These are phyloP conservation scores for Rhynchospora breviuscula DNA, from an alignment of 176 grass and related monocot species.

Conservation along the genomic window DNA sequence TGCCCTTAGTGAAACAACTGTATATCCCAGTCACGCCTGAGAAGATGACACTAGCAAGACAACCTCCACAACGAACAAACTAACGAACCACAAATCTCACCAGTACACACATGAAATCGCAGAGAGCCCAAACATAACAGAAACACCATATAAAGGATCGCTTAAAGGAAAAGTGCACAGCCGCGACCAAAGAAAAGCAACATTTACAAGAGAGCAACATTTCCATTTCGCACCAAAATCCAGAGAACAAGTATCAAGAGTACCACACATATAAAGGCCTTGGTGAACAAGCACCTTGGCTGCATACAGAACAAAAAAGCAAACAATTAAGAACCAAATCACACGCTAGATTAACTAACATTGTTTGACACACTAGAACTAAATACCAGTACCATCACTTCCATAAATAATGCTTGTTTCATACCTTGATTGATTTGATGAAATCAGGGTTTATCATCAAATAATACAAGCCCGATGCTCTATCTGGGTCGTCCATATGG, in stretches of 20 bases:
- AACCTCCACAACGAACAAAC: not conserved
- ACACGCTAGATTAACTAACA: slow-evolving; percentile 19
- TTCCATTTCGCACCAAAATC: slow-evolving; percentile 24
- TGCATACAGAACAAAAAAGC: slow-evolving; percentile 25
- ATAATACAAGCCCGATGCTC: not conserved
- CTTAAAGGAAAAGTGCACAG: slow-evolving; percentile 10
- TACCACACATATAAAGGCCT: slow-evolving; percentile 25
- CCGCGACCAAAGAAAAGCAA: slow-evolving; percentile 16
- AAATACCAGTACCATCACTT: slow-evolving; percentile 17
- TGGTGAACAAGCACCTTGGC: slow-evolving; percentile 33
- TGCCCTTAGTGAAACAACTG: not conserved
- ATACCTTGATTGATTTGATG: slow-evolving; percentile 24
- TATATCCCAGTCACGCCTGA: not conserved
- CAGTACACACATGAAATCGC: slow-evolving; percentile 7
- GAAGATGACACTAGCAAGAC: not conserved
- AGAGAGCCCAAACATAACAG: slow-evolving; percentile 10
- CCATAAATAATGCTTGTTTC: slow-evolving; percentile 7
- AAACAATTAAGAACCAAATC: slow-evolving; percentile 29
- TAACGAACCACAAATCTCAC: slow-evolving; percentile 7
- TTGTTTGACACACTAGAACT: slow-evolving; percentile 20
- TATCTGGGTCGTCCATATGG: slow-evolving; percentile 45
- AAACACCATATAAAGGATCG: slow-evolving; percentile 17
- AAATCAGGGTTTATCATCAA: slow-evolving; percentile 19
- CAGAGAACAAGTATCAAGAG: slow-evolving; percentile 31
- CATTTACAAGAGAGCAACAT: slow-evolving; percentile 23